Evolutionary conservation across 192 early-diverging fungal genomes (phyloP), one percentile per base, ranked within the genome.

Genomic region (Chytriomyces hyalinus): DNA sequence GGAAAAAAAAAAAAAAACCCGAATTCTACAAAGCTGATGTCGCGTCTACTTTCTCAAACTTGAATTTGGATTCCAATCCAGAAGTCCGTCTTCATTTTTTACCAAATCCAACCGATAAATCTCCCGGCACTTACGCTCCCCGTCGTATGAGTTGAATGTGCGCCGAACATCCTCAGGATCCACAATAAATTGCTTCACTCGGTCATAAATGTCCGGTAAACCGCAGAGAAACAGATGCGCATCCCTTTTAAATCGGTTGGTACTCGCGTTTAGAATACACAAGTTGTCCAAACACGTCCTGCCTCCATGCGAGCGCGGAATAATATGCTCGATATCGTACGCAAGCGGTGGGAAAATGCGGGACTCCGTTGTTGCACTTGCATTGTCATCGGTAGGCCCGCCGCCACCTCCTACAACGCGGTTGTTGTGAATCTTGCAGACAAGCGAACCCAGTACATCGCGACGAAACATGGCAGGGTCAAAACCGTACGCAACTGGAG

Each of bases 251-350:
- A 22, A 70, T n/a, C 68, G 68, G 53, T 70, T 70, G 7, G 53
- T 50, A 11, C 9, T 45, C n/a, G 68, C 68, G n/a, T 49, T 57
- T 20, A 70, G 26, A 13, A 70, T 20, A 28, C 68, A 70, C 47
- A 70, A 13, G 28, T 70, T 70, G 4, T 10, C 68, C 49, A 28
- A n/a, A 13, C 11, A 47, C 11, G 68, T 70, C 26, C 11, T 24
- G 10, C 68, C 68, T 0, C 68, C 68, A 57, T 70, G 68, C 15
- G 49, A 53, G 13, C 68, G 68, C 6, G 68, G 68, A 22, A 57
- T 10, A 26, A 70, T 70, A 43, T 70, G 68, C 26, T 70, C 68
- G 45, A 70, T 70, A 36, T 70, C 68, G 26, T 53, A 70, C 13
- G 68, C 68, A 17, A 49, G 26, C 17, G 50, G 68, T 57, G 20